phyloP scores from a whole-genome alignment of 1,284 basidiomycete species.

The Cystobasidiaceae sp. region DNA sequence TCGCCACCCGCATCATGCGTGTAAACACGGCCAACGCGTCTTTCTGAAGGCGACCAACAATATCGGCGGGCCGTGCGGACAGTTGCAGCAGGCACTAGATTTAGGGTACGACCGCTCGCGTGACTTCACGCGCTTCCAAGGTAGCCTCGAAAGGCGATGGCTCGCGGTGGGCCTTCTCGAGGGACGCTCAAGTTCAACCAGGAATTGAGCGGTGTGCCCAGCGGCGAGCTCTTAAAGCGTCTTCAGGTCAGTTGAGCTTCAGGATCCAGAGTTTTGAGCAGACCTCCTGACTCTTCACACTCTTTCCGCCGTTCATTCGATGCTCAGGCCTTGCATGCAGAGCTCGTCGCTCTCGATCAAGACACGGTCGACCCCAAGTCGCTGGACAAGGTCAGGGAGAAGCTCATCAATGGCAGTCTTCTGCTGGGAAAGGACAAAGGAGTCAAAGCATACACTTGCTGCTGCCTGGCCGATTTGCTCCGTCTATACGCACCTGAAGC shows the following conservation, averaged over 20 bases:
- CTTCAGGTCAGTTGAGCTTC: slow-evolving; percentile 54
- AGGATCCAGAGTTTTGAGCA: neutral
- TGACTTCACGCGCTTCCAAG: neutral
- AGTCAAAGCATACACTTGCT: slow-evolving; percentile 87
- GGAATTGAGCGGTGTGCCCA: slow-evolving; percentile 11
- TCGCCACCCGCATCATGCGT: no score
- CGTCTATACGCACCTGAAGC: slow-evolving; percentile 93
- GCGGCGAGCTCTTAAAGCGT: slow-evolving; percentile 64
- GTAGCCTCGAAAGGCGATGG: neutral
- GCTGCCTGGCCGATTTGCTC: slow-evolving; percentile 89
- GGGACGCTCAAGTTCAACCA: slow-evolving; percentile 13
- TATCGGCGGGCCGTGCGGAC: no score
- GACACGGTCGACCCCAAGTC: slow-evolving; percentile 71
- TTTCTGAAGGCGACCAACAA: no score
- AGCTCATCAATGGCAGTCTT: slow-evolving; percentile 73
- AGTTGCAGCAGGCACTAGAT: no score
- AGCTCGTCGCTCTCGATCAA: slow-evolving; percentile 81
- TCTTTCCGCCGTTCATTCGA: neutral
- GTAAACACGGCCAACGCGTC: no score
- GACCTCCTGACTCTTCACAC: neutral
- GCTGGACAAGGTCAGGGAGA: slow-evolving; percentile 64
- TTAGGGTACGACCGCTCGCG: no score
- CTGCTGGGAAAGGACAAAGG: slow-evolving; percentile 84
- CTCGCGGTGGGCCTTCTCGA: neutral
- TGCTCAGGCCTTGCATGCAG: slow-evolving; percentile 60